These are phyloP conservation scores for Irpex sp. DNA, from an alignment of 1,284 basidiomycete species.

Conservation along the genomic window DNA sequence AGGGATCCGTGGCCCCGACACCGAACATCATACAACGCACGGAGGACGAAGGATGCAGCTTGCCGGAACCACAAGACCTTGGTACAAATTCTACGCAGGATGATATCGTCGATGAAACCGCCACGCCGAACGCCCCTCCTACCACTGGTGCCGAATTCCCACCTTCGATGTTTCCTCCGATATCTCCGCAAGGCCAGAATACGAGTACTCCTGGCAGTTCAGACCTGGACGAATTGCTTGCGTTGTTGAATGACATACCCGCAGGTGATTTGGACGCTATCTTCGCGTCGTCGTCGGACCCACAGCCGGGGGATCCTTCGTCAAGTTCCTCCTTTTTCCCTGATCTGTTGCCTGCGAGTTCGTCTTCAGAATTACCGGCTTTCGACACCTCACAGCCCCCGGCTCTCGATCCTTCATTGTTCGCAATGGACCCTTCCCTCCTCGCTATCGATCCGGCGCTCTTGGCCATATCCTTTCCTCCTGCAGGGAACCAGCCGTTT, in stretches of 20 bases:
- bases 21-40: not conserved
- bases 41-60: not conserved
- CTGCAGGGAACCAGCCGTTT: not conserved
- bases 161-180: not conserved
- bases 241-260: conserved; percentile 13
- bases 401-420: conserved; percentile 4
- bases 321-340: not conserved
- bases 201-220: not conserved
- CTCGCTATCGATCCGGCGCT: conserved; percentile 10
- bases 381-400: too few species aligned
- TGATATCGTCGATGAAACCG: not conserved
- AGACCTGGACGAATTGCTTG: conserved; percentile 14
- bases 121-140: not conserved
- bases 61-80: not conserved
- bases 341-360: not conserved
- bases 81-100: not conserved
- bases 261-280: conserved; percentile 11
- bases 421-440: conserved; percentile 10
- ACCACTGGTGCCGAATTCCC: not conserved
- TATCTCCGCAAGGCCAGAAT: not conserved
- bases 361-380: too few species aligned
- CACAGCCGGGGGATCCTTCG: not conserved
- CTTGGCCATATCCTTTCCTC: not conserved
- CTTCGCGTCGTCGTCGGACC: conserved; percentile 7
- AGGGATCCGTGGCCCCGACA: not conserved